Conservation (phyloP, 805 yeast genomes). For the Teunomyces lycoperdinae region DNA sequence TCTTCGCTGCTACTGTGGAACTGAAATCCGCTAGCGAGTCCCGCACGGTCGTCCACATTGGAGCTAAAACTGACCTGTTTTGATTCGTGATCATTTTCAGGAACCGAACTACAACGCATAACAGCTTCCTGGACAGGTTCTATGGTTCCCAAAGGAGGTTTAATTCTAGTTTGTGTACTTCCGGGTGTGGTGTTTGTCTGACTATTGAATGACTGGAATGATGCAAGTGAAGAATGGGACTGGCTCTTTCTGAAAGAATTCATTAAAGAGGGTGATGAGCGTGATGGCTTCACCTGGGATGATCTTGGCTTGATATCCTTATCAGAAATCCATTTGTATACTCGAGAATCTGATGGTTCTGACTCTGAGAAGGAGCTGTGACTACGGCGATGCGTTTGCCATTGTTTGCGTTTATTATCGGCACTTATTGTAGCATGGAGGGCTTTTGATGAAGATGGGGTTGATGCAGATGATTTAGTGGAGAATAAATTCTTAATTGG, state of each 20-base stretch:
- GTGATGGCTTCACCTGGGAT: not conserved
- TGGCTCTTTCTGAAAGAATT: conserved; percentile 1
- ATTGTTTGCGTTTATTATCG: not conserved
- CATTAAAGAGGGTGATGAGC: conserved; percentile 4
- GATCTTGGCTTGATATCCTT: not conserved
- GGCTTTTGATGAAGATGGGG: conserved; percentile 6
- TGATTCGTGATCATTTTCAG: conserved; percentile 7
- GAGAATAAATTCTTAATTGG: conserved; percentile 26
- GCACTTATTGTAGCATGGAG: conserved; percentile 4
- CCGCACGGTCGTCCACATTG: not conserved
- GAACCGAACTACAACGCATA: conserved; percentile 6
- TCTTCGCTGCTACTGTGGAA: not conserved
- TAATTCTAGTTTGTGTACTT: conserved; percentile 1
- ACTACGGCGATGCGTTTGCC: conserved; percentile 8
- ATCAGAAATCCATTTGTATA: not conserved
- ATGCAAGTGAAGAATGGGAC: conserved; percentile 7
- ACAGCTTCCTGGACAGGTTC: conserved; percentile 1
- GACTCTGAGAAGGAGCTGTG: conserved; percentile 8
- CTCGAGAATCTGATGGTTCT: not conserved
- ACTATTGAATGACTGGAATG: conserved; percentile 3
- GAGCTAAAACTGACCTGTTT: conserved; percentile 12
- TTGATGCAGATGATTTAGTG: conserved; percentile 9
- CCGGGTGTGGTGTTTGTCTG: not conserved
- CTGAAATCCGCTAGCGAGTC: not conserved
- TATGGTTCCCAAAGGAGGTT: conserved; percentile 4